These are phyloP conservation scores for Eucalyptus curtisii DNA, from an alignment of 345 rosid species.

Conservation along the genomic window DNA sequence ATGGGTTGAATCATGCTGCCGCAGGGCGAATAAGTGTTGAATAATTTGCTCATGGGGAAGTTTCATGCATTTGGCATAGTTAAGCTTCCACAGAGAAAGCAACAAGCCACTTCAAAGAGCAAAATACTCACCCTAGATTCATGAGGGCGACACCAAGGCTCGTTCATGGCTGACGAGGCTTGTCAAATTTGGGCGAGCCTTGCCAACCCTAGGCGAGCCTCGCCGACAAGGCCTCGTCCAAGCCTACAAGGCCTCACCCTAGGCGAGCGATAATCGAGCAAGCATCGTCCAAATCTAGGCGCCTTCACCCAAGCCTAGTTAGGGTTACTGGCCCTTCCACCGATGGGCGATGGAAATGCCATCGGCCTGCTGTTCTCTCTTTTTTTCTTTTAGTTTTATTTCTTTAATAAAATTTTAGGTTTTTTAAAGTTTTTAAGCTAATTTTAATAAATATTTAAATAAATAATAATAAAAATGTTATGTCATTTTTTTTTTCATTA, in stretches of 20 bases:
- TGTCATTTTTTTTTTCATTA: too few species aligned
- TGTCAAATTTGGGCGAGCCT: too few species aligned
- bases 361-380: rapidly evolving
- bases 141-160: too few species aligned
- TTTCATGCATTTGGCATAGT: neutral
- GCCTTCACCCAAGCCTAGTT: neutral
- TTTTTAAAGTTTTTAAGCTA: too few species aligned
- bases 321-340: rapidly evolving
- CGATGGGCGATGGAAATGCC: rapidly evolving
- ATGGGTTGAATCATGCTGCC: neutral
- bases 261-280: rapidly evolving
- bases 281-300: too few species aligned
- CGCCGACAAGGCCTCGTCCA: too few species aligned
- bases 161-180: rapidly evolving
- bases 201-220: too few species aligned
- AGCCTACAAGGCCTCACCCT: too few species aligned
- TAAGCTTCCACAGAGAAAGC: neutral
- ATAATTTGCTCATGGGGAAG: neutral
- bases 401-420: too few species aligned
- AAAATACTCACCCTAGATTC: neutral
- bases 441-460: too few species aligned
- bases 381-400: too few species aligned
- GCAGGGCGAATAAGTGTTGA: neutral
- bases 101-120: neutral
- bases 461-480: too few species aligned